These are phyloP conservation scores for Neoboletus magnificus DNA, from an alignment of 768 basidiomycete species.

Conservation along the genomic window DNA sequence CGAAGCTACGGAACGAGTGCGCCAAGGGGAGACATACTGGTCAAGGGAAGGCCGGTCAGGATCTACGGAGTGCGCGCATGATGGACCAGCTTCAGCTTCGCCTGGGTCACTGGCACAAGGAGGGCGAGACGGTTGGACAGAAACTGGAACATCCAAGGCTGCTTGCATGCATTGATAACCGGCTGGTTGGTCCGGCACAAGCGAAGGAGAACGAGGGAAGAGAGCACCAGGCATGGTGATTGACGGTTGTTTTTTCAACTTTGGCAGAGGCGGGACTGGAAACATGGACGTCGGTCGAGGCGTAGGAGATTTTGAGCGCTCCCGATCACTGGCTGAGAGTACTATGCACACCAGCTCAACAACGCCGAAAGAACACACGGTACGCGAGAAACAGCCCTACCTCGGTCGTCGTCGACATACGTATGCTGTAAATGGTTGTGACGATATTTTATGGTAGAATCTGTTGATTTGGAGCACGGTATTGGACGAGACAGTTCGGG, in stretches of 20 bases:
- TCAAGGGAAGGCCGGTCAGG: constrained; percentile 7
- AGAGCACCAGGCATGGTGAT: constrained; percentile 78
- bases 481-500: constrained; percentile 7
- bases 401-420: constrained; percentile 14
- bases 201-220: constrained; percentile 69
- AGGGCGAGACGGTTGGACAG: background rate
- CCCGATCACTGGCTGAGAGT: constrained; percentile 19
- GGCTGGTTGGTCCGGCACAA: constrained; percentile 40
- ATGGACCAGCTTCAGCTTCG: constrained; percentile 16
- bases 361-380: background rate
- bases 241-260: constrained; percentile 35
- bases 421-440: background rate
- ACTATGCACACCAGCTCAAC: constrained; percentile 17
- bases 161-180: background rate
- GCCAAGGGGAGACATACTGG: constrained; percentile 30
- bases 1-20: constrained; percentile 36
- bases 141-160: background rate
- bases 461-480: constrained; percentile 22
- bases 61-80: constrained; percentile 1
- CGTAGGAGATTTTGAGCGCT: constrained; percentile 21
- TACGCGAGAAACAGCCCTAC: constrained; percentile 11
- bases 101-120: background rate
- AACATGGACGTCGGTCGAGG: constrained; percentile 9
- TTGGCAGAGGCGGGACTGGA: constrained; percentile 32
- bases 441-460: constrained; percentile 1